Conservation (phyloP, 495 filamentous ascomycete species). For the Monascus purpureus region DNA sequence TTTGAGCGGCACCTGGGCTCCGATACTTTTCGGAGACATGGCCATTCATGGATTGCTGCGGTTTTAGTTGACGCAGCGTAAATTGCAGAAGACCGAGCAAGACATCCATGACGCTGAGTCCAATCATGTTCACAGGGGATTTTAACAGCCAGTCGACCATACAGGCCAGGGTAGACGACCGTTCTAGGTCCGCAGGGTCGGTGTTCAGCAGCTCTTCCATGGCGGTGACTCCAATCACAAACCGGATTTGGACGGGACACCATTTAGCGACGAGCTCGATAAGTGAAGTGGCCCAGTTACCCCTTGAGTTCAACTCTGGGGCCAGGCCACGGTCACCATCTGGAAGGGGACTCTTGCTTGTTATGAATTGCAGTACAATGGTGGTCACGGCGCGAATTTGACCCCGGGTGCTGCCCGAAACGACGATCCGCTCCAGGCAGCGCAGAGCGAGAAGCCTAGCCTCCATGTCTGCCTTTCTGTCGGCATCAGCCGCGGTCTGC, state of each 20-base stretch:
- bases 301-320: constrained; percentile 16
- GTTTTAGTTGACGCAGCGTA: constrained; percentile 42
- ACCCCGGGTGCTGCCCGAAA: constrained; percentile 51
- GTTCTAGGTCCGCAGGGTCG: constrained; percentile 45
- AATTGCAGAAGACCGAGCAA: constrained; percentile 69
- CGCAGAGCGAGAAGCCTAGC: constrained; percentile 72
- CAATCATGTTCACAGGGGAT: constrained; percentile 83
- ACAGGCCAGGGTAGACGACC: constrained; percentile 56
- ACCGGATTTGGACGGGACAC: constrained; percentile 85
- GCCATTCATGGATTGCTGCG: constrained; percentile 3
- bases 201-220: constrained; percentile 59
- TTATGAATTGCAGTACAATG: constrained; percentile 57
- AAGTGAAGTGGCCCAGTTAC: constrained; percentile 66
- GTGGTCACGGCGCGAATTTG: constrained; percentile 64
- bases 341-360: constrained; percentile 33
- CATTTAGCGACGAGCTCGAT: constrained; percentile 64
- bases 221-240: constrained; percentile 65
- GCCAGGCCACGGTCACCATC: constrained; percentile 12
- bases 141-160: constrained; percentile 69
- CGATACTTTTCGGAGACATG: constrained; percentile 9
- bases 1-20: constrained; percentile 12
- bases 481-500: constrained; percentile 65
- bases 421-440: constrained; percentile 67
- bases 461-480: constrained; percentile 73
- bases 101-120: constrained; percentile 85